Evolutionary conservation across 345 rosid genomes (phyloP), one percentile per base, ranked within the genome.

Genomic region (Arabis alpina): DNA sequence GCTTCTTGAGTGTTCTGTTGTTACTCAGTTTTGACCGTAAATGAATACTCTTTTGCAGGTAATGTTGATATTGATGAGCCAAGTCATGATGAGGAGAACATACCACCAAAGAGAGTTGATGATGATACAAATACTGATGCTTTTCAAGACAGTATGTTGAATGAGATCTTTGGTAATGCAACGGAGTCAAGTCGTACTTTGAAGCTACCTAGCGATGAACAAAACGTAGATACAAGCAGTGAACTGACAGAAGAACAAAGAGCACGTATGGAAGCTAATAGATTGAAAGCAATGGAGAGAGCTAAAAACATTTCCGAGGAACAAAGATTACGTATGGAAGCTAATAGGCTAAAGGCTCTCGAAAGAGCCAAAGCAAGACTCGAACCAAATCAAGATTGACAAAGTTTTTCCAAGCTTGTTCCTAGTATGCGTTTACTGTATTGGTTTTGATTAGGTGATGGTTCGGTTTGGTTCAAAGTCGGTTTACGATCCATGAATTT

Each of bases 301-400:
- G 93, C 89, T 74, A 87, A 84, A 44, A 67, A 50, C 51, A 64
- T 94, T 25, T 83, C 98, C 0, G 96, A 87, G 19, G 97, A 85
- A 69, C 97, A 91, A 82, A 86, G 70, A 73, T 74, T 85, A 70
- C 95, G 99, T 2, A 94, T 91, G 87, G 97, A 89, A 83, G 86
- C 87, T 64, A 91, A 83, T 76, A 83, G 93, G 79, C 61, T 85
- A 70, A 94, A 85, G 76, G 98, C 99, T 47, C 70, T 89, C 3
- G 93, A 91, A 75, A 81, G 75, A 79, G 98, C 96, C 64, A 92
- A 88, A 34, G 82, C 85, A 88, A 88, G 53, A 77, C 84, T 54
- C 55, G 30, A 34, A 57, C 49, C 41, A 41, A 69, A 24, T 49
- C 69, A 75, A 75, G 53, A 52, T 4, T 32, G 36, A 32, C 6